Evolutionary conservation across 768 basidiomycete genomes (phyloP), one percentile per base, ranked within the genome.

Genomic region (Tulasnella calospora): DNA sequence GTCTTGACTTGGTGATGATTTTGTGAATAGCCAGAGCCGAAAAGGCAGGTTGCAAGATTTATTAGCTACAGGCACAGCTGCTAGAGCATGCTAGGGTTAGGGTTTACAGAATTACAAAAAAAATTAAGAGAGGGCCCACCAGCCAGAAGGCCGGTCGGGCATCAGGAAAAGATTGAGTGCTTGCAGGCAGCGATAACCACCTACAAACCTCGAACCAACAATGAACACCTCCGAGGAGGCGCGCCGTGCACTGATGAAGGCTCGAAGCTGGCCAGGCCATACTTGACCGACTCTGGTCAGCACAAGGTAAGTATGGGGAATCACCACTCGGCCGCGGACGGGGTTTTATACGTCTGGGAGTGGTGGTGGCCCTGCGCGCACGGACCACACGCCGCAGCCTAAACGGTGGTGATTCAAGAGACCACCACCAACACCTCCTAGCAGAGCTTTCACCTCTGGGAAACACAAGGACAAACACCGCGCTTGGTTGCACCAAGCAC

Each of bases 221-320:
- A 71, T 71, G 35, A 41, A 71, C 71, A 12, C 55, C 55, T n/a
- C 55, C 9, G 15, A 35, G 36, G 23, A 35, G 71, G 71, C 36
- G 71, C 71, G 71, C 71, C 71, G 71, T 71, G 71, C 71, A 71
- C 35, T 71, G 71, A 38, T 71, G 71, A 71, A 71, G 36, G 40
- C 35, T 35, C 71, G 71, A 41, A 41, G 40, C 71, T 38, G 71
- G 71, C 71, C 35, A 36, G 71, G 36, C 71, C 71, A 41, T 71
- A n/a, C 71, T 36, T 71, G 71, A 71, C 35, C 36, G 71, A 41
- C 36, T 41, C 35, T 36, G 17, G 71, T 71, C 71, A 71, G 71
- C 36, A 71, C 71, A 71, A 71, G 71, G 71, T 71, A 71, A 71
- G 71, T 71, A 71, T 71, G 71, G 19, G 40, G 71, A 9, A 9